These are phyloP conservation scores for Pichia paraexigua DNA, from an alignment of 805 yeast genomes.

Conservation along the genomic window DNA sequence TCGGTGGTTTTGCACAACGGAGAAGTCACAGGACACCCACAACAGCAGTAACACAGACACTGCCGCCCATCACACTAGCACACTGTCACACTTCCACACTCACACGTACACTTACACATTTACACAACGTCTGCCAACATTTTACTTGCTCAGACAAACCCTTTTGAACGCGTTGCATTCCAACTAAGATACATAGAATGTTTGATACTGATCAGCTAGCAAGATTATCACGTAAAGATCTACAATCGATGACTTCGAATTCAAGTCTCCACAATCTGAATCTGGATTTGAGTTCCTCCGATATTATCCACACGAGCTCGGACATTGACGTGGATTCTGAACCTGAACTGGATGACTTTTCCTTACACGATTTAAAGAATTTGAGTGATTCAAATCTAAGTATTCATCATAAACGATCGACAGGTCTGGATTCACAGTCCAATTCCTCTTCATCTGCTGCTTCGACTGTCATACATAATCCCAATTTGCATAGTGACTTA, in stretches of 20 bases:
- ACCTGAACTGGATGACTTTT: slow-evolving; percentile 13
- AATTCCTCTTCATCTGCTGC: slow-evolving; percentile 23
- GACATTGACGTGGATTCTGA: not conserved
- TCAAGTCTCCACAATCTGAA: not conserved
- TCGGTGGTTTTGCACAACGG: too few relatives aligned
- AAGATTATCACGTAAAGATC: not conserved
- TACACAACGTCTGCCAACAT: too few relatives aligned
- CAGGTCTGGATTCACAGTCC: slow-evolving; percentile 12
- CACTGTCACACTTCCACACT: too few relatives aligned
- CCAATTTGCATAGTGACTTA: slow-evolving; percentile 1
- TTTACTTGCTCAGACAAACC: too few relatives aligned
- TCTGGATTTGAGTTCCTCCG: not conserved
- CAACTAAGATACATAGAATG: not conserved
- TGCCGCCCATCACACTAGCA: too few relatives aligned
- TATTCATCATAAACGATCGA: not conserved
- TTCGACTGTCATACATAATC: slow-evolving; percentile 23
- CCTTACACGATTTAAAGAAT: slow-evolving; percentile 6
- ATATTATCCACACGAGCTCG: not conserved
- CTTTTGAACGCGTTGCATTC: too few relatives aligned
- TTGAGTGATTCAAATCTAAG: slow-evolving; percentile 4
- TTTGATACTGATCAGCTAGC: not conserved
- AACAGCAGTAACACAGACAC: too few relatives aligned
- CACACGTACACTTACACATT: not conserved
- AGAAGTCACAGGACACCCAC: too few relatives aligned
- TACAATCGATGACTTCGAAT: not conserved